A percentile compares a stretch with the other conserved stretches of the same genome.
phyloP scores from a whole-genome alignment of 345 rosid species.

The Theobroma cacao region DNA sequence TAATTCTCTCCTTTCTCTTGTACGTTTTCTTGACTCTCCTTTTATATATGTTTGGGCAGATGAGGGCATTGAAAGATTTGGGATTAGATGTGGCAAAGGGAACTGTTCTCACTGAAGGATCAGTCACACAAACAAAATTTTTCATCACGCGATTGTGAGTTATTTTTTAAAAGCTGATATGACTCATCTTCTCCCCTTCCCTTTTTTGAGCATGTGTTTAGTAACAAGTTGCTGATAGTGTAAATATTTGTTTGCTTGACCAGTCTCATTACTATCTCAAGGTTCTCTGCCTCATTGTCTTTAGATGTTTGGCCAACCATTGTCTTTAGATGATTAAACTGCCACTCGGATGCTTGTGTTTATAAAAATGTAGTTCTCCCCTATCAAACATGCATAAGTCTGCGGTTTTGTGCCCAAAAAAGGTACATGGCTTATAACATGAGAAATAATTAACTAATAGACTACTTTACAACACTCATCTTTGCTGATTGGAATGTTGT shows the following conservation, averaged over 20 bases:
- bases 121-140: slow-evolving; percentile 72
- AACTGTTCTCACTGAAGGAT: slow-evolving; percentile 72
- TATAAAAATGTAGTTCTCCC: neutral
- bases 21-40: slow-evolving; percentile 1
- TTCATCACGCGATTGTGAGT: slow-evolving; percentile 77
- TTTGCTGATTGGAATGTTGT: neutral
- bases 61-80: slow-evolving; percentile 79
- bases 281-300: neutral
- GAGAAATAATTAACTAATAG: neutral
- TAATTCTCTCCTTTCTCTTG: neutral
- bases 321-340: neutral
- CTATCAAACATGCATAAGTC: neutral
- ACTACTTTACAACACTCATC: neutral
- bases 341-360: neutral
- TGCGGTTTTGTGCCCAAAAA: neutral
- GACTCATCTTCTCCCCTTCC: neutral
- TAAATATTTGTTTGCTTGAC: neutral
- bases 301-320: neutral
- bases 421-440: neutral
- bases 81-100: slow-evolving; percentile 91
- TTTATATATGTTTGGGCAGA: slow-evolving; percentile 41
- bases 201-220: neutral
- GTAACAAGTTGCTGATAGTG: neutral
- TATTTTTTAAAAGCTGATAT: neutral
- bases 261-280: neutral